Base-by-base conservation (phyloP, 2,329 filamentous ascomycete species). In the Aspergillus persii region DNA sequence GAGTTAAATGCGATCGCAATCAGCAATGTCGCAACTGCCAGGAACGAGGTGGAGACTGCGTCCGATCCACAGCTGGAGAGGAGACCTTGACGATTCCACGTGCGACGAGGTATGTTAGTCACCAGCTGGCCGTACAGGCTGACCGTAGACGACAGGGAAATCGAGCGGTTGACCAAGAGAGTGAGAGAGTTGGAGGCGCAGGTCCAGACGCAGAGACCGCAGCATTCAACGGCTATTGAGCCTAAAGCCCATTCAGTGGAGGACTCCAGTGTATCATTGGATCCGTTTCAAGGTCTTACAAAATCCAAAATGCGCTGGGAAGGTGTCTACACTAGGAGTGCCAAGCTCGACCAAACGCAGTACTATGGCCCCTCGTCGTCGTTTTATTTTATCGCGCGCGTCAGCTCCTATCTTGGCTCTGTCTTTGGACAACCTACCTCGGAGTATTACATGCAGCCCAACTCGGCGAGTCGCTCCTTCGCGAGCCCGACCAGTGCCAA, bases 341-440 rank as follows among this genome's bases (percentile, higher is more conserved):
- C 29, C n/a, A 46, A 46, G 41, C 9, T 46, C 15, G n/a, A 46
- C 41, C 41, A 53, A 23, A 39, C 53, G 23, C 52, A 39, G 23
- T 54, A 54, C 46, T 54, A 54, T 12, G 52, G 52, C 8, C 52
- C 52, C n/a, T 44, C 33, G 23, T 54, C 52, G 3, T 54, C 44
- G 15, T 23, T 54, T 7, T 27, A 54, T 47, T 54, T 54, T 23
- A 44, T 39, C 26, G 26, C 41, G 8, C 52, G 52, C 18, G 15
- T 54, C 4, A 33, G 52, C 36, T 30, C 18, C 23, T 54, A 54
- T 27, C 33, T 54, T 36, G 23, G 44, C 7, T 33, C 27, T 23
- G 41, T 39, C 26, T 39, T 54, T 15, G 39, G 52, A 46, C 52
- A 54, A 41, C 52, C 52, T n/a, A 33, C 41, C 9, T 39, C 44